Evolutionary conservation across 768 basidiomycete genomes (phyloP).

Genomic region (Austroboletus eburneus): DNA sequence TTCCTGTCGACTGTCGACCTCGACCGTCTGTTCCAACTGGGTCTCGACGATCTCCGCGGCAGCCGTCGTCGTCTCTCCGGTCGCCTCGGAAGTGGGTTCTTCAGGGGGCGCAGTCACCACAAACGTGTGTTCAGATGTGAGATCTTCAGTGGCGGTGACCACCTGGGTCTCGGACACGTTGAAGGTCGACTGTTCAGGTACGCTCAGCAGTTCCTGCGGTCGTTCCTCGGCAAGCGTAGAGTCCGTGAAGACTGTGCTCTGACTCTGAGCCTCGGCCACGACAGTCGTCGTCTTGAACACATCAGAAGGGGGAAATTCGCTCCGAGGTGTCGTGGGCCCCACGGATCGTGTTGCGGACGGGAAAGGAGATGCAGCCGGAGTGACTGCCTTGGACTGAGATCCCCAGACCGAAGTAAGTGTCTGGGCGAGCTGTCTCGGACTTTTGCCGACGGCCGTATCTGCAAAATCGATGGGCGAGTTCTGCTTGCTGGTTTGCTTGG

Average conservation of each 20-base stretch:
- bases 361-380: slow-evolving; percentile 28
- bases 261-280: slow-evolving; percentile 12
- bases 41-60: slow-evolving; percentile 4
- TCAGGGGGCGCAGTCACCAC: slow-evolving; percentile 27
- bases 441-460: slow-evolving; percentile 36
- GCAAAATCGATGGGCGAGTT: slow-evolving; percentile 31
- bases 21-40: slow-evolving; percentile 2
- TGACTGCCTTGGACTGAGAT: slow-evolving; percentile 24
- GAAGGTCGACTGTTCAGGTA: slow-evolving; percentile 9
- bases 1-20: slow-evolving; percentile 9
- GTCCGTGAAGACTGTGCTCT: slow-evolving; percentile 2
- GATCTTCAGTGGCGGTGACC: slow-evolving; percentile 1
- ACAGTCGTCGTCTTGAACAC: too few species aligned
- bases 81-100: slow-evolving; percentile 7
- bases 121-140: slow-evolving; percentile 19
- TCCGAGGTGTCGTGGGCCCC: slow-evolving; percentile 16
- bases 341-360: slow-evolving; percentile 22
- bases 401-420: slow-evolving; percentile 51
- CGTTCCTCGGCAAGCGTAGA: not conserved
- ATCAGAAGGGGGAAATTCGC: slow-evolving; percentile 14
- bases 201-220: not conserved
- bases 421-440: slow-evolving; percentile 38
- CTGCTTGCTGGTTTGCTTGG: slow-evolving; percentile 22
- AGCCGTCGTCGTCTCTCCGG: not conserved
- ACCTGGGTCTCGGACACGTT: slow-evolving; percentile 9